A percentile compares a stretch with the other conserved stretches of the same genome.
Evolutionary conservation across 129 eudicot species (phyloP).

Genomic region (Tagetes patula): DNA sequence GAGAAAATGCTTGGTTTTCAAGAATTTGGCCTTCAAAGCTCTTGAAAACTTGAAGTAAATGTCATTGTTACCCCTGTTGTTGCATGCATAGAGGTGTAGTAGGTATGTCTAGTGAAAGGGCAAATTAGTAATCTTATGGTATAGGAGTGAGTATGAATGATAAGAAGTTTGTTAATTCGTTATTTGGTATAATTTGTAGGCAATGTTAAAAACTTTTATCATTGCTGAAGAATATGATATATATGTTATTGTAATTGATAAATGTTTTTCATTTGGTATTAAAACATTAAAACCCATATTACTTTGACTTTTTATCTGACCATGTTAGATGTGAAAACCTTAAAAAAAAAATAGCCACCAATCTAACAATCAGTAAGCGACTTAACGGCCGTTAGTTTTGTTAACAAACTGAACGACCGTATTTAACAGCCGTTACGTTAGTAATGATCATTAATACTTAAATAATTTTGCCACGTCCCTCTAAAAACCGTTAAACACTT

Average conservation of each 20-base stretch:
- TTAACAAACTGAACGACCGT: too few relatives aligned
- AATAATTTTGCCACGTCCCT: too few relatives aligned
- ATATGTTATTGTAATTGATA: background rate
- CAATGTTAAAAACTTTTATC: constrained; percentile 8
- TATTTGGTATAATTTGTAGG: constrained; percentile 20
- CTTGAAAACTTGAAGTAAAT: constrained; percentile 45
- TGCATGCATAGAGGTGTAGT: constrained; percentile 22
- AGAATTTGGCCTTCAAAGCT: constrained; percentile 56
- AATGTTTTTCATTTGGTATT: background rate
- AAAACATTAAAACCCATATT: background rate
- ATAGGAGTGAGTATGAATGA: constrained; percentile 18
- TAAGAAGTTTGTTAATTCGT: constrained; percentile 13
- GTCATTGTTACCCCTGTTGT: constrained; percentile 23
- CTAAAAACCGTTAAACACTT: too few relatives aligned
- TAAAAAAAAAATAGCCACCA: background rate
- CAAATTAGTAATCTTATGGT: constrained; percentile 5
- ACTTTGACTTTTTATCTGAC: background rate
- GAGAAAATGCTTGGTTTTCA: constrained; percentile 50
- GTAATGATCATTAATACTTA: too few relatives aligned
- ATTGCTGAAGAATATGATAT: background rate
- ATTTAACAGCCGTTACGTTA: too few relatives aligned
- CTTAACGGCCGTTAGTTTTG: too few relatives aligned
- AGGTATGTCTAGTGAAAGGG: constrained; percentile 13
- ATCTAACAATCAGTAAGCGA: too few relatives aligned
- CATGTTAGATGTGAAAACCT: background rate